Evolutionary conservation across 345 rosid species (phyloP).

Genomic region (Bruguiera sexangula): DNA sequence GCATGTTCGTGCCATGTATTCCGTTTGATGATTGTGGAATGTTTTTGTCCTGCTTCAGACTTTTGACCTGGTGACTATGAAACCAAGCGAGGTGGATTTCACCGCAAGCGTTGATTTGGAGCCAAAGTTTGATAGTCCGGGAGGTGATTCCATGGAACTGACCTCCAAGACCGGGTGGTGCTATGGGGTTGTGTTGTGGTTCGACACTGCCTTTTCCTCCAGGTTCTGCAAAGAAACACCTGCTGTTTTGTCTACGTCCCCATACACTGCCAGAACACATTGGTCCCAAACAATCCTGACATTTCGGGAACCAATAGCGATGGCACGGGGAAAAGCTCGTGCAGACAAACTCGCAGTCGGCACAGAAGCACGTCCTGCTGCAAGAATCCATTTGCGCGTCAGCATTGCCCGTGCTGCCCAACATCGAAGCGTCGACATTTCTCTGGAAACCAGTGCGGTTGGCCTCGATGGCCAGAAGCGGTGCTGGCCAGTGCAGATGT

Average conservation of each 20-base stretch:
- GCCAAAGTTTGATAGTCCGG: slow-evolving; percentile 22
- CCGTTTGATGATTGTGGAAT: too few species aligned
- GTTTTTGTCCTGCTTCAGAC: slow-evolving; percentile 38
- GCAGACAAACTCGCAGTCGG: slow-evolving; percentile 45
- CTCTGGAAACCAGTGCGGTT: slow-evolving; percentile 61
- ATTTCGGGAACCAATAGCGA: slow-evolving; percentile 70
- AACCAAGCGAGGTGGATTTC: slow-evolving; percentile 86
- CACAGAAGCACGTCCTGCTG: slow-evolving; percentile 53
- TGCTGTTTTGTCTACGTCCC: slow-evolving; percentile 75
- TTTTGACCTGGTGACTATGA: slow-evolving; percentile 81
- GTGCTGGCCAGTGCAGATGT: slow-evolving; percentile 74
- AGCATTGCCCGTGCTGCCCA: slow-evolving; percentile 75
- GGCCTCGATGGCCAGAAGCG: slow-evolving; percentile 49
- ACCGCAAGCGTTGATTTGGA: slow-evolving; percentile 55
- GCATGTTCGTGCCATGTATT: too few species aligned
- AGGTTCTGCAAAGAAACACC: slow-evolving; percentile 90
- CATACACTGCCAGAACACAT: slow-evolving; percentile 73
- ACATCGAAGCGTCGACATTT: slow-evolving; percentile 84
- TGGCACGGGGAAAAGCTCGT: slow-evolving; percentile 26
- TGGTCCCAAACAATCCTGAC: slow-evolving; percentile 92
- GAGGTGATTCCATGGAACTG: slow-evolving; percentile 19
- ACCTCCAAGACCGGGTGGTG: slow-evolving; percentile 38
- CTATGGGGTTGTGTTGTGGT: slow-evolving; percentile 85
- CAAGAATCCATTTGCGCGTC: slow-evolving; percentile 56
- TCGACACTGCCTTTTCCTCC: slow-evolving; percentile 77